Evolutionary conservation across 768 basidiomycete genomes (phyloP), one percentile per base, ranked within the genome.

Genomic region (Mycena alexandri): DNA sequence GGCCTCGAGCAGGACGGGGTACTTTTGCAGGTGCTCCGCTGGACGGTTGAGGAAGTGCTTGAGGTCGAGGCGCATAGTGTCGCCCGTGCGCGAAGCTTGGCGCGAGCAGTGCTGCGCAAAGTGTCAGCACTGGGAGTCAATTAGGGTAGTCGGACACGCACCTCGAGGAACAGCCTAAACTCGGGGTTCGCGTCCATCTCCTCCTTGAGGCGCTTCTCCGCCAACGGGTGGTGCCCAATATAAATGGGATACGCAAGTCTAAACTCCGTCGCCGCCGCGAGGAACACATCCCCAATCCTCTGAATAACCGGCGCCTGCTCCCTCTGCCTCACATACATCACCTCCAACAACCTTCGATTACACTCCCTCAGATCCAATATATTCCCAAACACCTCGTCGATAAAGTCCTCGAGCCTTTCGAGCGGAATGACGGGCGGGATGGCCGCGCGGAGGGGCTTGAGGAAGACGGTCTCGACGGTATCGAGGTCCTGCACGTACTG

Each of bases 301-400:
- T 89, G 86, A 36, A 99, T 93, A 59, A 98, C 86, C 0, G 93
- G 91, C 0, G 86, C 87, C 68, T 96, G 91, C 75, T 98, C 95
- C 68, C 80, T 91, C 75, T 98, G 95, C 34, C 95, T 88, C 43
- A 95, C 91, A 71, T 91, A 89, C 81, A 98, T 87, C 5, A 92
- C 87, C 73, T 96, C 94, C 19, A 98, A 84, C 21, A 98, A 83
- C 12, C 89, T 85, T 38, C 89, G 85, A 72, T 93, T 94, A 73
- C 93, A 91, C 75, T 93, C 92, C 17, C 93, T 86, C 19, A 99
- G 82, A 68, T 94, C 93, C 7, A 92, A 82, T 36, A 96, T 89
- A 75, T 98, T 98, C 51, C 93, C 90, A 69, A 99, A 96, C 2
- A 96, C 91, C 34, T 94, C 91, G 50, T 94, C 92, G 56, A 98